Percentiles rank a stretch among this genome's conserved stretches.
Conservation (phyloP, 768 basidiomycete genomes). For the Hysterangium stoloniferum region DNA sequence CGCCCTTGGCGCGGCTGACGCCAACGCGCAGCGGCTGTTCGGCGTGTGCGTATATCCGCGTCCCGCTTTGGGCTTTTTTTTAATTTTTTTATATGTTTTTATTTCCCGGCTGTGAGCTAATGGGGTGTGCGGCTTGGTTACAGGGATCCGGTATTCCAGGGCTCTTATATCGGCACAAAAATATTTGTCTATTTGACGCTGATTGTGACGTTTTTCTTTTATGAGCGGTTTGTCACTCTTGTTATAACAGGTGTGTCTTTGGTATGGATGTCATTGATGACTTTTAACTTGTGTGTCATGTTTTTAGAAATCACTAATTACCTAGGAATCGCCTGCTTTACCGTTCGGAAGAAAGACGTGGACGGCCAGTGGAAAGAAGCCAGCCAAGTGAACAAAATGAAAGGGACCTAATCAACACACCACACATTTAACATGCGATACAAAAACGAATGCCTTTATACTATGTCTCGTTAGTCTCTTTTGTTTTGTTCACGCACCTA, state of each 20-base stretch:
- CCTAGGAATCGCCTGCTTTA: conserved; percentile 92
- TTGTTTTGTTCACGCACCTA: too few species aligned
- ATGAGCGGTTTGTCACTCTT: conserved; percentile 70
- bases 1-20: conserved; percentile 70
- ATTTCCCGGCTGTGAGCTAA: conserved; percentile 4
- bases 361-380: conserved; percentile 51
- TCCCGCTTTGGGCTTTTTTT: not conserved
- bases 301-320: conserved; percentile 71
- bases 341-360: conserved; percentile 77
- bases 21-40: conserved; percentile 63
- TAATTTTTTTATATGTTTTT: not conserved
- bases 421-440: too few species aligned
- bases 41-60: conserved; percentile 43
- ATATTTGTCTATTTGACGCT: conserved; percentile 71
- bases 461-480: too few species aligned
- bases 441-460: too few species aligned
- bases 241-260: conserved; percentile 44
- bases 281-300: not conserved
- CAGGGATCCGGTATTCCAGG: conserved; percentile 69
- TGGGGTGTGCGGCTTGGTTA: not conserved
- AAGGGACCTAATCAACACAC: conserved; percentile 9
- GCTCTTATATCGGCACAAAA: conserved; percentile 48
- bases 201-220: conserved; percentile 57
- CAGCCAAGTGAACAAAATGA: conserved; percentile 15
- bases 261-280: not conserved